Evolutionary conservation across 192 early-diverging fungal genomes (phyloP), one percentile per base, ranked within the genome.

Genomic region (Umbelopsis ramanniana): DNA sequence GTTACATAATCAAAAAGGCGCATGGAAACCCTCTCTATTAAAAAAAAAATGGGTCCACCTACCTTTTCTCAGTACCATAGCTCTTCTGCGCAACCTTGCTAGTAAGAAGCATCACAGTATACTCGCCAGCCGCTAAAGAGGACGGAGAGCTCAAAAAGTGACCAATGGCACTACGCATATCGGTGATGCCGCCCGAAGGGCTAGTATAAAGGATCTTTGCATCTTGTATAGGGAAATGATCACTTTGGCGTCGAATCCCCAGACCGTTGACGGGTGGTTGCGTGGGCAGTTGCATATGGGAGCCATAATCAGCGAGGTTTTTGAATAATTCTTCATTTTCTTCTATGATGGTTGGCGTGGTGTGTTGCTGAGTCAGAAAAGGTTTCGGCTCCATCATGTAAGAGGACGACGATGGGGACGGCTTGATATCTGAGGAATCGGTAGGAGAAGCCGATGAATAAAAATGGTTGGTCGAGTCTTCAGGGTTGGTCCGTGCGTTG

Each of bases 11-110:
- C 40, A 43, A 43, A 43, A 12, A 0, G 40, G 8, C 40, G 11
- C 6, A 43, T 43, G 6, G 1, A 60, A 24, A 71, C 2, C 17
- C 47, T n/a, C n/a, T n/a, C n/a, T n/a, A n/a, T n/a, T n/a, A n/a
- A n/a, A n/a, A n/a, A 55, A 54, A 71, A 40, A 26, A n/a, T 17
- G 1, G 46, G 1, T 33, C 8, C 15, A 22, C 45, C 40, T 67
- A 89, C 83, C 95, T 85, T 81, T 96, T 96, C 74, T 97, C 96
- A 45, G 89, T 92, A 11, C 95, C 96, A 73, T 97, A 97, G 2
- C 90, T 92, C 55, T 97, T 97, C 80, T 97, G 96, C 3, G 91
- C 95, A 2, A 96, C 95, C 60, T 92, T 94, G 19, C 93, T 90
- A 19, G 93, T 94, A 68, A 94, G 77, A 21, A 97, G 84, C 76